These are phyloP conservation scores for Lodderomyces theae DNA, from an alignment of 1,139 yeast genomes.

Conservation along the genomic window DNA sequence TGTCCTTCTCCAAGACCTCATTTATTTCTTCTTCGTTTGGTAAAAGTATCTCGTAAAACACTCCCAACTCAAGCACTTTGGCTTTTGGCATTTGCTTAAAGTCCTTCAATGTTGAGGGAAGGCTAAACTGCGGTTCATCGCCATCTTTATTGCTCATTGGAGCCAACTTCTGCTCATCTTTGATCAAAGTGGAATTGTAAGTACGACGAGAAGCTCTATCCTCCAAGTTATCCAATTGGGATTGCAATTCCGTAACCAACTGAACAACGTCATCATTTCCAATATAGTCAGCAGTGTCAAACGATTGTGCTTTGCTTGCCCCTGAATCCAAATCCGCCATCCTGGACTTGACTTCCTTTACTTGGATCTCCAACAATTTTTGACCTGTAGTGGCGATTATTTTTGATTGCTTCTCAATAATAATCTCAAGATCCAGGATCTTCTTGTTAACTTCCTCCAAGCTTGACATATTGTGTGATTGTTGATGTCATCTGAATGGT, in stretches of 20 bases:
- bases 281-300: slow-evolving; percentile 61
- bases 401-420: slow-evolving; percentile 49
- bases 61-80: slow-evolving; percentile 52
- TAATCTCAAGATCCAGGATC: slow-evolving; percentile 38
- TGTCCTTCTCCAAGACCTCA: slow-evolving; percentile 23
- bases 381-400: slow-evolving; percentile 64
- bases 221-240: slow-evolving; percentile 73
- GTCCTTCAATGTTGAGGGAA: slow-evolving; percentile 60
- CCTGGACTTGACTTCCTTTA: slow-evolving; percentile 43
- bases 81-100: slow-evolving; percentile 47
- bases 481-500: neutral
- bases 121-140: slow-evolving; percentile 54
- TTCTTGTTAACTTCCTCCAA: slow-evolving; percentile 20
- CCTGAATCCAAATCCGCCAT: slow-evolving; percentile 31
- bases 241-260: slow-evolving; percentile 83
- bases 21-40: slow-evolving; percentile 46
- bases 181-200: slow-evolving; percentile 22
- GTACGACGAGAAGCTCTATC: slow-evolving; percentile 62
- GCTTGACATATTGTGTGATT: slow-evolving; percentile 2
- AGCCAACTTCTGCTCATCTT: slow-evolving; percentile 17
- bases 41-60: slow-evolving; percentile 68
- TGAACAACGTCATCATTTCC: slow-evolving; percentile 82
- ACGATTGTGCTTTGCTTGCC: slow-evolving; percentile 14
- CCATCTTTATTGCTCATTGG: slow-evolving; percentile 67
- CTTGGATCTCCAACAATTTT: slow-evolving; percentile 67